Base-by-base conservation (phyloP, 163 green algal species). In the Prototheca wickerhamii region DNA sequence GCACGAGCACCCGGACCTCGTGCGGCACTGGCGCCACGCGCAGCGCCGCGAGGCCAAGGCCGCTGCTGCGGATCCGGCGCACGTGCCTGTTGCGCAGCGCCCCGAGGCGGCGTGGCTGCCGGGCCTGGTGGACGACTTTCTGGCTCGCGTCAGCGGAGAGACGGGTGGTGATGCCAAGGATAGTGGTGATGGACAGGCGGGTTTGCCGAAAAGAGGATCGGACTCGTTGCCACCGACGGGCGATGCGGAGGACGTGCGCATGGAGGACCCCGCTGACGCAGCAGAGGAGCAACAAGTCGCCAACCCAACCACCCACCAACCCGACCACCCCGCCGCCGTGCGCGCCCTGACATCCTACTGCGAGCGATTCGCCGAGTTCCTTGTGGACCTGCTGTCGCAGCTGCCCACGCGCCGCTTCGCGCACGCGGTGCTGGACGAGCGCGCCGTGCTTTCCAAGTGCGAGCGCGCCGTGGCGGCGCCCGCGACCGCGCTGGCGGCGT, bases 321-420 rank as follows among this genome's bases (percentile, higher is more conserved):
- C n/a, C n/a, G n/a, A n/a, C n/a, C n/a, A n/a, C n/a, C n/a, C n/a
- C n/a, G 58, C 56, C 42, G 20, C 30, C 49, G 80, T 17, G 63
- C 69, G 58, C 56, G 61, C 29, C 64, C 75, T 20, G 61, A 65
- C 61, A 70, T 92, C 65, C 73, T 89, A 89, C 70, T 93, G 83
- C 66, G 89, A 97, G 84, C 85, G 86, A 32, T 95, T 90, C 62
- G 58, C 94, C 15, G 87, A 96, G 81, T 82, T 97, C 53, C 52
- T 96, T 5, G 85, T 90, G 12, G 89, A 97, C 74, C 76, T 99
- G 69, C 76, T 98, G 29, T 88, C 78, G 37, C 85, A 96, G 82
- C 82, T 95, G 35, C 88, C 89, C 33, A 95, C 90, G 15, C 69
- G 91, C 12, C 80, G 90, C 62, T 97, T 95, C 70, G 77, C 92